Base-by-base conservation (phyloP, 257 asterid species). In the Anisodus tanguticus region DNA sequence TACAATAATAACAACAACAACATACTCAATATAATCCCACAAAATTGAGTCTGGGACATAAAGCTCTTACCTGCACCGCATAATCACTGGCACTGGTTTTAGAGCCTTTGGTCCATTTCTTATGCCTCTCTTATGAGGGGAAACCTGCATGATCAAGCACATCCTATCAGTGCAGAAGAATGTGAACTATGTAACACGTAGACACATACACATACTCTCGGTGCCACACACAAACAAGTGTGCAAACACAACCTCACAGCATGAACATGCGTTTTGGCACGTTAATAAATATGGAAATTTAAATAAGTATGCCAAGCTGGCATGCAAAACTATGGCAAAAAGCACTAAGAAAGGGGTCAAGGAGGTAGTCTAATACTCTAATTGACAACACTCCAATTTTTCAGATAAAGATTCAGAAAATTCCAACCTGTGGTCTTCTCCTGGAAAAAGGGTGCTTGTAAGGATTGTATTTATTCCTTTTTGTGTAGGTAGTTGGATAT, bases 51-150 rank as follows among this genome's bases (percentile, higher is more conserved):
- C 26, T 19, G 81, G 81, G 26, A 22, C 81, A 49, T 53, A 47
- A 86, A 88, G 83, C 43, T 55, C 97, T 91, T 93, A 95, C 99
- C 15, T 97, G 98, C 99, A 97, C 39, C 95, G 97, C 64, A 93
- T 86, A 84, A 95, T 97, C 76, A 97, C 98, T 35, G 99, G 99
- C 79, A 91, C 91, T 70, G 98, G 98, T 90, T 97, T 97, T 91
- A 97, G 89, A 89, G 98, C 98, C 91, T 93, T 97, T 10, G 99
- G 99, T 87, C 98, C 99, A 88, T 97, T 97, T 84, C 99, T 85
- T 84, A 97, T 92, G 49, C 97, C 98, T 89, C 90, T 93, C 92
- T 92, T 97, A 93, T 95, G 98, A 49, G 87, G 91, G 86, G 97
- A 89, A 81, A 83, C 87, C 99, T 95, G 97, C 86, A 90, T n/a